A percentile compares a stretch with the other conserved stretches of the same genome.
phyloP scores from a whole-genome alignment of 2,329 filamentous ascomycete species.

The Colletotrichum plurivorum region DNA sequence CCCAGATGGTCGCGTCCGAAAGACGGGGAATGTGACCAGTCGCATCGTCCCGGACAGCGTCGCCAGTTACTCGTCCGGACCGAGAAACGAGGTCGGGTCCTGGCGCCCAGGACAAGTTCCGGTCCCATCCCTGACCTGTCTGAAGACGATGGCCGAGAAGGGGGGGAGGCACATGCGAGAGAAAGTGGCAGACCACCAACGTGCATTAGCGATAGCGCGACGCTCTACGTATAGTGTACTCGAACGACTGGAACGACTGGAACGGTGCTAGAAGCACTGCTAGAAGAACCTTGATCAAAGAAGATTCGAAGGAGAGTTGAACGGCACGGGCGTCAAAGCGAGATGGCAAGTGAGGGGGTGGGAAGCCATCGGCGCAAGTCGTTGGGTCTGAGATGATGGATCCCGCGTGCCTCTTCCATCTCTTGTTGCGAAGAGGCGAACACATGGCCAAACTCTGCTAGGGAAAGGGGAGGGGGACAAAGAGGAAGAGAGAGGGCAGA shows the following conservation, averaged over 20 bases:
- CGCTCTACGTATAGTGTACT: background rate
- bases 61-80: background rate
- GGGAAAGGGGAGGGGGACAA: background rate
- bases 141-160: conserved; percentile 18
- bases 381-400: too few species aligned
- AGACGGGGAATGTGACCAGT: background rate
- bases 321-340: conserved; percentile 13
- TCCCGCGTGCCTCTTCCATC: too few species aligned
- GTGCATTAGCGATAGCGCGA: conserved; percentile 14
- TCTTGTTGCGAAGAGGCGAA: too few species aligned
- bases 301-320: conserved; percentile 3
- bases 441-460: too few species aligned
- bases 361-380: too few species aligned
- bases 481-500: background rate
- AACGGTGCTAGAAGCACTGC: conserved; percentile 33
- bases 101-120: conserved; percentile 14
- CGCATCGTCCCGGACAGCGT: background rate
- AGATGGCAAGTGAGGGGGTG: background rate
- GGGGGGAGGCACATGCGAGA: background rate
- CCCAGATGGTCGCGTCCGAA: background rate
- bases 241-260: conserved; percentile 31
- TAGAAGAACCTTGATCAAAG: conserved; percentile 33
- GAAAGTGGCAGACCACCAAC: too few species aligned
- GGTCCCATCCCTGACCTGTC: conserved; percentile 18
- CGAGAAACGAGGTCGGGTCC: conserved; percentile 11